Evolutionary conservation across 1,284 basidiomycete species (phyloP), one percentile per base, ranked within the genome.

Genomic region (Termitomyces sp.): DNA sequence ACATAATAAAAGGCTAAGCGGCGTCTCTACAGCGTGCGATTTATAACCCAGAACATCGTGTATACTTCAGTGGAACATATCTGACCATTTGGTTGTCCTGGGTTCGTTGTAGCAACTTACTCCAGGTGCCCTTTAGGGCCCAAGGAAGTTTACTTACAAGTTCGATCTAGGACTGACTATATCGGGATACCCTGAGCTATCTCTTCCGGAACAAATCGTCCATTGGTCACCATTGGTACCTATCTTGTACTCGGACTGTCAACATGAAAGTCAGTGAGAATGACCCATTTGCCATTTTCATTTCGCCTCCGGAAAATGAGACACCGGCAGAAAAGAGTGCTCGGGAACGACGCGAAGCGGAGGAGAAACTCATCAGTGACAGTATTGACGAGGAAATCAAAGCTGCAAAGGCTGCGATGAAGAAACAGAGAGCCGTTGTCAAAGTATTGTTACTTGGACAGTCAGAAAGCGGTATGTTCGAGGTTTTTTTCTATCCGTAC

Each of bases 301-400:
- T 77, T 15, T 67, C 72, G 0, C 81, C 83, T 0, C 83, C 83
- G 0, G 68, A 73, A 0, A 67, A 77, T 43, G 83, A 86, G 65
- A 73, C 70, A 1, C 62, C 68, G 0, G 70, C 73, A 6, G 69
- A 81, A 55, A 71, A 64, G 58, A 65, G 66, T 10, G 65, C 60
- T 5, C 68, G 82, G 41, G 69, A 81, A 52, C 64, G 65, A 26
- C 67, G 68, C n/a, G 85, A 87, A 67, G 75, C 73, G 0, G 78
- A 82, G 59, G 82, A 81, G 1, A 73, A 77, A 61, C 67, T 68
- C 49, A 70, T 82, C 51, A 87, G 82, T 64, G 78, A 86, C 61
- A 70, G 69, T 60, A 88, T 87, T 55, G 85, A 88, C 65, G 82
- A 84, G 45, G 75, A 81, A 60, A 67, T 87, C 50, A 80, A 76